These are phyloP conservation scores for Leccinum angustisporum DNA, from an alignment of 1,284 basidiomycete genomes.

Conservation along the genomic window DNA sequence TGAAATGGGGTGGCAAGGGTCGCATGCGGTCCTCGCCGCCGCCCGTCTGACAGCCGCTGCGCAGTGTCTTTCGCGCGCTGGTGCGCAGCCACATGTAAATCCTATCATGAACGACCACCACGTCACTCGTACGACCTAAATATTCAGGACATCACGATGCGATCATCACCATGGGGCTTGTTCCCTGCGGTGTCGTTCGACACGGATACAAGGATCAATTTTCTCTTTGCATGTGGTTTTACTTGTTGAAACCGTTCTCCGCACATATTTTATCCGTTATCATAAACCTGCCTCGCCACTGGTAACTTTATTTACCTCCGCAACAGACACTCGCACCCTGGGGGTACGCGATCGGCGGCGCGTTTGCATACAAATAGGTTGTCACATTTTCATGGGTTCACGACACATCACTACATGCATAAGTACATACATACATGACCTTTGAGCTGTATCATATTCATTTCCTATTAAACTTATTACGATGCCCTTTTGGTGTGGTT, in stretches of 20 bases:
- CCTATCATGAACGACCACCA: slow-evolving; percentile 6
- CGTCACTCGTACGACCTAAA: slow-evolving; percentile 8
- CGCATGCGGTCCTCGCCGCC: slow-evolving; percentile 17
- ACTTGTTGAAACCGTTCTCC: neutral
- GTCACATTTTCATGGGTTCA: slow-evolving; percentile 1
- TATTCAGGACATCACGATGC: slow-evolving; percentile 13
- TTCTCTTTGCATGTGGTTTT: neutral
- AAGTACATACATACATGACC: slow-evolving; percentile 5
- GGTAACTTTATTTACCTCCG: slow-evolving; percentile 22
- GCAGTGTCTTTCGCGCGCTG: neutral
- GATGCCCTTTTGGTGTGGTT: neutral
- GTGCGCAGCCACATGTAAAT: neutral
- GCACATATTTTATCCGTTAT: slow-evolving; percentile 29
- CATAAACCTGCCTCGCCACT: slow-evolving; percentile 12
- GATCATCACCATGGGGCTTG: slow-evolving; percentile 3
- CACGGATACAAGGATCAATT: neutral
- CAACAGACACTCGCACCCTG: slow-evolving; percentile 7
- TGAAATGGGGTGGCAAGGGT: slow-evolving; percentile 38
- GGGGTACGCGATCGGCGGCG: neutral
- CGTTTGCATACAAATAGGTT: neutral
- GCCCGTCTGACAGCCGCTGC: slow-evolving; percentile 17
- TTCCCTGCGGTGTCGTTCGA: slow-evolving; percentile 11
- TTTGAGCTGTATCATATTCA: slow-evolving; percentile 4
- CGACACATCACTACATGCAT: neutral
- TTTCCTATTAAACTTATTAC: neutral